These are phyloP conservation scores for Maudiozyma serrabonitensis DNA, from an alignment of 805 yeast genomes.

Conservation along the genomic window DNA sequence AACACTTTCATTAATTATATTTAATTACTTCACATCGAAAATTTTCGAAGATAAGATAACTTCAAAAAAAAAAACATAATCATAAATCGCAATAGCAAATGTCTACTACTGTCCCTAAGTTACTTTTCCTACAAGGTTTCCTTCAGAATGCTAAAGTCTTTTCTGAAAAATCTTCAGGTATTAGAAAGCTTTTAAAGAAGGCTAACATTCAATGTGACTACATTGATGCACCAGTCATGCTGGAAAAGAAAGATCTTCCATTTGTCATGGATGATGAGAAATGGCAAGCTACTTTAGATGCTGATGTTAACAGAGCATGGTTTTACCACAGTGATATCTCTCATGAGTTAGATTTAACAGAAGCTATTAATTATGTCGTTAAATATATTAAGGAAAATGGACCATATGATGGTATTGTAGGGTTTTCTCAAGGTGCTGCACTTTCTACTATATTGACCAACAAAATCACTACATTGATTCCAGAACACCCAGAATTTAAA, in stretches of 20 bases:
- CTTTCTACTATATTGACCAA: constrained; percentile 62
- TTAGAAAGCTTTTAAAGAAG: constrained; percentile 62
- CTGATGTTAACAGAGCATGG: constrained; percentile 57
- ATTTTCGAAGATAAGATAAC: too few species aligned
- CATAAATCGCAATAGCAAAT: not conserved
- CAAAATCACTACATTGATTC: constrained; percentile 45
- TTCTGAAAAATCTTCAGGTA: constrained; percentile 81
- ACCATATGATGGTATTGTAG: constrained; percentile 82
- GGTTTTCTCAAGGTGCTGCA: constrained; percentile 94
- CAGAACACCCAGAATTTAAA: constrained; percentile 40
- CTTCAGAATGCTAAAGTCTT: constrained; percentile 77
- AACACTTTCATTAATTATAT: not conserved
- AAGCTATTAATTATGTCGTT: constrained; percentile 39
- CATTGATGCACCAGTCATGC: constrained; percentile 64
- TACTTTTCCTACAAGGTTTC: constrained; percentile 87
- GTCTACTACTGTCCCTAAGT: constrained; percentile 28
- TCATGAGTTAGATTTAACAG: constrained; percentile 41
- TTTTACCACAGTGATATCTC: constrained; percentile 48
- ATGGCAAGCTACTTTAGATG: constrained; percentile 39
- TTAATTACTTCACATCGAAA: too few species aligned
- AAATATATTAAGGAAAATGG: constrained; percentile 51
- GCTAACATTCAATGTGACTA: constrained; percentile 63
- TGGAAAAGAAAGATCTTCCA: constrained; percentile 66
- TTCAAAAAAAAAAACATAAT: too few species aligned
- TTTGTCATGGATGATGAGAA: constrained; percentile 49